These are phyloP conservation scores for Oryza officinalis DNA, from an alignment of 176 grass and related monocot genomes.

Conservation along the genomic window DNA sequence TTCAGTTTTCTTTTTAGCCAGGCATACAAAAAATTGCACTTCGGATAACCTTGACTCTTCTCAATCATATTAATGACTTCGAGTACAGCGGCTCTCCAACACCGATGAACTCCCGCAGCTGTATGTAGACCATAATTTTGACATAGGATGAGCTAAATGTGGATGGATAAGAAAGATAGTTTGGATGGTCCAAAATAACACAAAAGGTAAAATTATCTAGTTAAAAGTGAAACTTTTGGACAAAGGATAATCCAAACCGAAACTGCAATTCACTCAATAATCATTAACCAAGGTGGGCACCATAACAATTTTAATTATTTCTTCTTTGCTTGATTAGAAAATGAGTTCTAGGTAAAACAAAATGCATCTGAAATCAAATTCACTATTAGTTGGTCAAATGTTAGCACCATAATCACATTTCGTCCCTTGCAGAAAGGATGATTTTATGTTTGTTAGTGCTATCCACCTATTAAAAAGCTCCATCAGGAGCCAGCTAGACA, in stretches of 20 bases:
- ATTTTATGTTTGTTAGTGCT: background rate
- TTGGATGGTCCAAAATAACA: too few species aligned
- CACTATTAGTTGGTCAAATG: conserved; percentile 10
- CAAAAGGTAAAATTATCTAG: too few species aligned
- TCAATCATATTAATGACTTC: too few species aligned
- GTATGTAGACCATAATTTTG: too few species aligned
- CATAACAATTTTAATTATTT: background rate
- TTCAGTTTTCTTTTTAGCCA: background rate
- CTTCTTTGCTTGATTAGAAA: background rate
- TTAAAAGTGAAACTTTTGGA: too few species aligned
- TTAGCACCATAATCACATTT: conserved; percentile 17
- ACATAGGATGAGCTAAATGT: too few species aligned
- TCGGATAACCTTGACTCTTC: too few species aligned
- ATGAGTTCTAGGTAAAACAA: background rate
- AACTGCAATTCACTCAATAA: background rate
- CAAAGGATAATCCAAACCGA: too few species aligned
- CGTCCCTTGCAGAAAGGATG: background rate
- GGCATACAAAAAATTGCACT: background rate
- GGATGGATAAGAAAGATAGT: too few species aligned
- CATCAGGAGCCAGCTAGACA: conserved; percentile 4
- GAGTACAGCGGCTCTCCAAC: too few species aligned
- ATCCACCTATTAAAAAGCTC: background rate
- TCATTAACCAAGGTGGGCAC: background rate
- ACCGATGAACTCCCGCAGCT: too few species aligned
- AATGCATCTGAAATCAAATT: background rate